Evolutionary conservation across 2,329 filamentous ascomycete species (phyloP).

Genomic region (Xylariaceae sp.): DNA sequence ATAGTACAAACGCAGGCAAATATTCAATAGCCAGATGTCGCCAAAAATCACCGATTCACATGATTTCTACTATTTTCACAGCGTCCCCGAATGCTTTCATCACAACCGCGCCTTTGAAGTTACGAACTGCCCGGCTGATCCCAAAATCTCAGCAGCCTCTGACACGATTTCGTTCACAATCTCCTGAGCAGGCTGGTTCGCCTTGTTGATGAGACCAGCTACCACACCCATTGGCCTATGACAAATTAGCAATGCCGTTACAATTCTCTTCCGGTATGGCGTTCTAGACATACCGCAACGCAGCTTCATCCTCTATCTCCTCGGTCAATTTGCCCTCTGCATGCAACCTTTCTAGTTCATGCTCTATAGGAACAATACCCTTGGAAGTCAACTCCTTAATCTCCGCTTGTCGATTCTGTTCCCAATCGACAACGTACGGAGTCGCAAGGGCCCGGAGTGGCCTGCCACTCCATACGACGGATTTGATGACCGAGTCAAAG

Average conservation of each 20-base stretch:
- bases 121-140: constrained; percentile 4
- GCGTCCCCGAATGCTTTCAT: not conserved
- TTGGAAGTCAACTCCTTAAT: constrained; percentile 90
- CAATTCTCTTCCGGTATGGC: constrained; percentile 63
- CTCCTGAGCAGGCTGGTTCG: constrained; percentile 77
- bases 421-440: constrained; percentile 93
- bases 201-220: constrained; percentile 89
- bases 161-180: constrained; percentile 92
- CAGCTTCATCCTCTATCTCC: constrained; percentile 39
- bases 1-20: too few relatives aligned
- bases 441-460: constrained; percentile 93
- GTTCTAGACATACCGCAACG: too few relatives aligned
- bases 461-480: constrained; percentile 97
- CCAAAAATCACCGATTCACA: too few relatives aligned
- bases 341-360: constrained; percentile 81
- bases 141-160: constrained; percentile 4
- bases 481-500: constrained; percentile 94
- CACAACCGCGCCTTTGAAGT: constrained; percentile 4
- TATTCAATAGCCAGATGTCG: too few relatives aligned
- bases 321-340: constrained; percentile 44
- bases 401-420: constrained; percentile 84
- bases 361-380: constrained; percentile 91
- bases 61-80: too few relatives aligned
- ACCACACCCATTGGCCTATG: constrained; percentile 94
- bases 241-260: constrained; percentile 71